Evolutionary conservation across 306 rosid species (phyloP), one percentile per base, ranked within the genome.

Genomic region (Dalbergia oliveri): DNA sequence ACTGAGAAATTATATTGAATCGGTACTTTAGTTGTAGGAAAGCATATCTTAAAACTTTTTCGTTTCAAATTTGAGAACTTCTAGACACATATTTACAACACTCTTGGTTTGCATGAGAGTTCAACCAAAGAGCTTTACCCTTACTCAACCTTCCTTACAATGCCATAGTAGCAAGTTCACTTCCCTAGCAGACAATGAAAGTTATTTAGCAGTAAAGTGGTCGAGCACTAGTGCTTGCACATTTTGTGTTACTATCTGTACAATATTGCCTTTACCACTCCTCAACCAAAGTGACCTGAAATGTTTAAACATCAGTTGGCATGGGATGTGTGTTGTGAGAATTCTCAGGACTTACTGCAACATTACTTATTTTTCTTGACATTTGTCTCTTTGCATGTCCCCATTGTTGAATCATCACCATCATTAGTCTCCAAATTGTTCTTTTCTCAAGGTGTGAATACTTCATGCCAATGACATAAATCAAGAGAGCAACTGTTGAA

Each of bases 401-500:
- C 85, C 79, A 31, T 53, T 19, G 37, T 68, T 73, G 81, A 43
- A 89, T 51, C 9, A 81, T 76, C 41, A 56, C 63, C 69, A 31
- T 41, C 65, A 69, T 59, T 12, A 82, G 53, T 9, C 44, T 66
- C 79, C 87, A 54, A 5, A 86, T 23, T 8, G 75, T 68, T 67
- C 41, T 63, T n/a, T 79, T 51, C 49, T 68, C 69, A n/a, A 59
- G 59, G 61, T 26, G 49, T 4, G 82, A 61, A 21, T 35, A 49
- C 11, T 31, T n/a, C 70, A 69, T 15, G 9, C 14, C 13, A 41
- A 70, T 15, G 21, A 79, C n/a, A 41, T 81, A 90, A 13, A 79
- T 21, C 39, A 84, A 39, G 31, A 90, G 84, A 23, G 86, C 75
- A 33, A 75, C 43, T 61, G 89, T 87, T 18, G 90, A 88, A 23